phyloP scores from a whole-genome alignment of 2,329 filamentous ascomycete genomes.

The Ophiostoma montium region DNA sequence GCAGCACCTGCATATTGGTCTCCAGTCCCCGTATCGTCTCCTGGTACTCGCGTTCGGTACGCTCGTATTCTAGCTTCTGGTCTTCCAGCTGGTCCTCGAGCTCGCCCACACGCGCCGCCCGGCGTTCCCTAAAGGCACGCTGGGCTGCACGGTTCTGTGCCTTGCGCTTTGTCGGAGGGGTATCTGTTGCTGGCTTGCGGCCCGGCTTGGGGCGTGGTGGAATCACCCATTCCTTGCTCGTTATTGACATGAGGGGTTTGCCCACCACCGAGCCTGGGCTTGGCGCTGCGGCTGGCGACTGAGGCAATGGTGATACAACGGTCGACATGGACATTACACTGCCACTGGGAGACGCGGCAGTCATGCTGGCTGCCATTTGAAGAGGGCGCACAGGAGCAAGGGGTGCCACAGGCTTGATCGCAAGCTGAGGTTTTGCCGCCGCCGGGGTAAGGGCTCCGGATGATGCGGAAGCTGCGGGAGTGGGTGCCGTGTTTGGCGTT shows the following conservation, averaged over 20 bases:
- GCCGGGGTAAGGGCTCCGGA: slow-evolving; percentile 11
- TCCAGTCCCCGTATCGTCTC: slow-evolving; percentile 47
- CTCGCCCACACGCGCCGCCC: slow-evolving; percentile 71
- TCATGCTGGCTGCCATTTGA: slow-evolving; percentile 12
- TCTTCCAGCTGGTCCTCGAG: slow-evolving; percentile 53
- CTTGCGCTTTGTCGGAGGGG: slow-evolving; percentile 83
- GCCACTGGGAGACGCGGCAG: slow-evolving; percentile 13
- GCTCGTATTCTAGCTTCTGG: slow-evolving; percentile 41
- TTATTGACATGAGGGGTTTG: slow-evolving; percentile 43
- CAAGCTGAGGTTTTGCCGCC: slow-evolving; percentile 9
- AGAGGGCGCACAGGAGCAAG: slow-evolving; percentile 14
- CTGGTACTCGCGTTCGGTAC: slow-evolving; percentile 41
- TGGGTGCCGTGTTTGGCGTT: slow-evolving; percentile 6
- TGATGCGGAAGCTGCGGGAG: slow-evolving; percentile 14
- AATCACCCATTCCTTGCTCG: slow-evolving; percentile 74
- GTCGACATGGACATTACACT: slow-evolving; percentile 35
- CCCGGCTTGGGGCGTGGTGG: slow-evolving; percentile 79
- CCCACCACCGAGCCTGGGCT: slow-evolving; percentile 9
- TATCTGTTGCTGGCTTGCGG: slow-evolving; percentile 85
- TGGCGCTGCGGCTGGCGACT: slow-evolving; percentile 22
- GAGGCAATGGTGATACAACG: slow-evolving; percentile 28
- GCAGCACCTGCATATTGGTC: slow-evolving; percentile 51
- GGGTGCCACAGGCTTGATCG: slow-evolving; percentile 11
- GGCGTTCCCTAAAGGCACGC: slow-evolving; percentile 74
- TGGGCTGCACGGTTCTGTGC: slow-evolving; percentile 89